Percentiles rank a stretch among this genome's conserved stretches.
Conservation (phyloP, 306 rosid species). For the Hippophae rhamnoides region DNA sequence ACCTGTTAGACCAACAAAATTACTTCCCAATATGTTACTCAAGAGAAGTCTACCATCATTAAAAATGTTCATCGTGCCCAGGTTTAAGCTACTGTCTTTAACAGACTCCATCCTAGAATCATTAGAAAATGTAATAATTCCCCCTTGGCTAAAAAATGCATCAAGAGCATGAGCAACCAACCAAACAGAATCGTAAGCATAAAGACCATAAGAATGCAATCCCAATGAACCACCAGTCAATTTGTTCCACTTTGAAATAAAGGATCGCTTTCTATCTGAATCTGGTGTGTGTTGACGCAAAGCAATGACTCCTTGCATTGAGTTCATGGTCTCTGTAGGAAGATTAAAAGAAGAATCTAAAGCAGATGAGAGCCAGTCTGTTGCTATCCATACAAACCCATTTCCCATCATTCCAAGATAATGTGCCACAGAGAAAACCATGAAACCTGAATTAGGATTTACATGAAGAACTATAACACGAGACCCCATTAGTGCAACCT, state of each 20-base stretch:
- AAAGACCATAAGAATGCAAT: slow-evolving; percentile 69
- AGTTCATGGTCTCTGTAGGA: slow-evolving; percentile 34
- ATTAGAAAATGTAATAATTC: slow-evolving; percentile 54
- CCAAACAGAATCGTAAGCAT: slow-evolving; percentile 88
- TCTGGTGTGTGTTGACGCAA: slow-evolving; percentile 80
- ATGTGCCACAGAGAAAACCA: slow-evolving; percentile 53
- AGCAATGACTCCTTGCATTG: slow-evolving; percentile 66
- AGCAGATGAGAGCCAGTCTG: slow-evolving; percentile 80
- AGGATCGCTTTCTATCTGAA: slow-evolving; percentile 53
- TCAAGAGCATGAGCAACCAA: slow-evolving; percentile 70
- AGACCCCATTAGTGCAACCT: slow-evolving; percentile 70
- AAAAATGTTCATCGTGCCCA: slow-evolving; percentile 78
- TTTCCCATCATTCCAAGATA: slow-evolving; percentile 74
- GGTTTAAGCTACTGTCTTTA: slow-evolving; percentile 44
- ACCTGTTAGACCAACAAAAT: slow-evolving; percentile 72
- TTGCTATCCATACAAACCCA: slow-evolving; percentile 91
- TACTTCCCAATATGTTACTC: slow-evolving; percentile 46
- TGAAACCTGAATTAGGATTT: slow-evolving; percentile 57
- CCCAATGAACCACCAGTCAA: slow-evolving; percentile 64
- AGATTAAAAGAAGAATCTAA: slow-evolving; percentile 51
- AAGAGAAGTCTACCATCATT: slow-evolving; percentile 60
- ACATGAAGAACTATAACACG: slow-evolving; percentile 76
- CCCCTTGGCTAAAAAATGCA: slow-evolving; percentile 59
- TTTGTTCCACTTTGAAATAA: slow-evolving; percentile 68
- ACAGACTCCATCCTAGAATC: slow-evolving; percentile 38